phyloP scores from a whole-genome alignment of 768 basidiomycete species.

The Boletus sp. region DNA sequence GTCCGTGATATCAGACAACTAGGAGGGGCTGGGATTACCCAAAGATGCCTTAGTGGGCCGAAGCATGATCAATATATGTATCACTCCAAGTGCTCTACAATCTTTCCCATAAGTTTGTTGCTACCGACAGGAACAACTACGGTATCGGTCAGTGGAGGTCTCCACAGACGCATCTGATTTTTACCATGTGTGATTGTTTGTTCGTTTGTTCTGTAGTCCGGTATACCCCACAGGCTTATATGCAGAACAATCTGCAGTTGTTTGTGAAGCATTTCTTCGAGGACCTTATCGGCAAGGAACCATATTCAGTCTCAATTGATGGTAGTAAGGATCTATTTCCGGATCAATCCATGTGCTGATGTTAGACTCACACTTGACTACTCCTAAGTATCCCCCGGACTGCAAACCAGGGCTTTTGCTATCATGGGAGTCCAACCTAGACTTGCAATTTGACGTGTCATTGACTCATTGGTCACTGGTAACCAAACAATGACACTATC shows the following conservation, averaged over 20 bases:
- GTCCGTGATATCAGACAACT: not conserved
- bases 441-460: not conserved
- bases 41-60: not conserved
- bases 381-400: not conserved
- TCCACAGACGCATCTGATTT: not conserved
- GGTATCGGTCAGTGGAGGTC: not conserved
- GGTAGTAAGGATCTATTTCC: not conserved
- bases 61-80: not conserved
- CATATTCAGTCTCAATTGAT: not conserved
- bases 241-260: not conserved
- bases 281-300: not conserved
- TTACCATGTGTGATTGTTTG: not conserved
- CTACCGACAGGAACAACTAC: not conserved
- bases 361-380: not conserved
- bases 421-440: not conserved
- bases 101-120: not conserved
- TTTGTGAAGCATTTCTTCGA: not conserved
- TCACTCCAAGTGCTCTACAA: not conserved
- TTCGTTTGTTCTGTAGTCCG: not conserved
- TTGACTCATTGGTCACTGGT: not conserved
- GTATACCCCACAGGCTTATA: not conserved
- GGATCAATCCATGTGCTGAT: not conserved
- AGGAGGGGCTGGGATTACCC: not conserved
- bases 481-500: not conserved
- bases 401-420: not conserved